These are phyloP conservation scores for Euclidium syriacum DNA, from an alignment of 345 rosid genomes.

Conservation along the genomic window DNA sequence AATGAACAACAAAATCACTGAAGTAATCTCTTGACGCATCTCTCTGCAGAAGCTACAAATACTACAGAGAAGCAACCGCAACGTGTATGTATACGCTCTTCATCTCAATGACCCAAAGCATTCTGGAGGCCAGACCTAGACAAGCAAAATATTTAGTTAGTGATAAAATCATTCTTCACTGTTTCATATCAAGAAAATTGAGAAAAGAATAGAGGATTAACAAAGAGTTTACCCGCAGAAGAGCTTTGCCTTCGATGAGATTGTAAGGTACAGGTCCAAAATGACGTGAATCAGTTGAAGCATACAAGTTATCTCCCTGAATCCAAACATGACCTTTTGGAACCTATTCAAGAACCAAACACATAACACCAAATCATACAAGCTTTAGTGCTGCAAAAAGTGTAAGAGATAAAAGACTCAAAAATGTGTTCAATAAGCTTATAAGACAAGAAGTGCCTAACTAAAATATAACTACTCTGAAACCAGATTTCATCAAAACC, in stretches of 20 bases:
- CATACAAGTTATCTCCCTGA: conserved; percentile 80
- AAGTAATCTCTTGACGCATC: not conserved
- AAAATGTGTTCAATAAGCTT: not conserved
- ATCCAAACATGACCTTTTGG: conserved; percentile 92
- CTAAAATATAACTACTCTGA: not conserved
- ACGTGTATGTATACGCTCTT: not conserved
- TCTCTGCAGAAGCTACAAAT: not conserved
- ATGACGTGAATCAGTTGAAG: conserved; percentile 66
- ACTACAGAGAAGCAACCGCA: not conserved
- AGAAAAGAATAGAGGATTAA: not conserved
- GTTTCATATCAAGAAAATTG: not conserved
- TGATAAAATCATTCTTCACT: not conserved
- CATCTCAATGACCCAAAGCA: conserved; percentile 47
- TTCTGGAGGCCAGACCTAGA: conserved; percentile 66
- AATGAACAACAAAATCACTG: not conserved
- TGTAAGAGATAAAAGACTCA: not conserved
- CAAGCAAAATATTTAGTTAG: not conserved
- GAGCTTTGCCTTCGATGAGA: conserved; percentile 72
- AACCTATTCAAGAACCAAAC: conserved; percentile 33
- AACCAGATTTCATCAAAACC: not conserved
- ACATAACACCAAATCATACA: not conserved
- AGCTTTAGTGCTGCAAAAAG: not conserved
- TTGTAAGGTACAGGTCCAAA: conserved; percentile 76
- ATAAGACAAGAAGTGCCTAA: not conserved
- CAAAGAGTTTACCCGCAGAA: conserved; percentile 52